These are phyloP conservation scores for Schizophyllum amplum DNA, from an alignment of 1,284 basidiomycete genomes.

Conservation along the genomic window DNA sequence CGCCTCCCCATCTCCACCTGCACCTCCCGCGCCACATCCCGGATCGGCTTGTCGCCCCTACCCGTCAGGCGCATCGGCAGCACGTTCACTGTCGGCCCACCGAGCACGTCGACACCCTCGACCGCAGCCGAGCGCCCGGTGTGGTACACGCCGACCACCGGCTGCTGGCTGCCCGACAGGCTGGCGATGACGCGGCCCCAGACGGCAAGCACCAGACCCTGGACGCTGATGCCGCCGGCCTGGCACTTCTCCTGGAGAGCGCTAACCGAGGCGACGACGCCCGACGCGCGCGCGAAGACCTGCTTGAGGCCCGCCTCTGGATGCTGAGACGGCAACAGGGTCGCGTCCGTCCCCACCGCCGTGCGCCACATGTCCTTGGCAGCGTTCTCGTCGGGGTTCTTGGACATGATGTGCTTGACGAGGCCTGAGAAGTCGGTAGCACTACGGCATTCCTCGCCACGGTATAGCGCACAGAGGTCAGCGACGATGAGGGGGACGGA, in stretches of 20 bases:
- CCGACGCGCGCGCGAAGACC: conserved; percentile 5
- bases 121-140: conserved; percentile 7
- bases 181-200: conserved; percentile 6
- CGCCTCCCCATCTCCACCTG: conserved; percentile 7
- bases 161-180: not conserved
- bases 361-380: conserved; percentile 2
- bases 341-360: not conserved
- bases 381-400: not conserved
- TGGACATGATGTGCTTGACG: conserved; percentile 2
- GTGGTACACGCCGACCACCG: conserved; percentile 8
- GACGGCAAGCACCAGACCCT: conserved; percentile 6
- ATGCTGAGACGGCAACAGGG: not conserved
- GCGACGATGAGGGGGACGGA: conserved; percentile 6
- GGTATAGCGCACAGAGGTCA: conserved; percentile 7
- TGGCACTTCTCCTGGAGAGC: conserved; percentile 2
- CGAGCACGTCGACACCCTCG: conserved; percentile 4
- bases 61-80: conserved; percentile 5
- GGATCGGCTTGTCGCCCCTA: not conserved
- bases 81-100: conserved; percentile 6
- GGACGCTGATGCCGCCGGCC: conserved; percentile 2
- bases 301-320: conserved; percentile 3
- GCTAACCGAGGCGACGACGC: conserved; percentile 3
- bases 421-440: conserved; percentile 4
- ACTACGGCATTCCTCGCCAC: conserved; percentile 3
- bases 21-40: conserved; percentile 1